Base-by-base conservation (phyloP, 2,329 filamentous ascomycete species). In the Pseudogymnoascus sp. region DNA sequence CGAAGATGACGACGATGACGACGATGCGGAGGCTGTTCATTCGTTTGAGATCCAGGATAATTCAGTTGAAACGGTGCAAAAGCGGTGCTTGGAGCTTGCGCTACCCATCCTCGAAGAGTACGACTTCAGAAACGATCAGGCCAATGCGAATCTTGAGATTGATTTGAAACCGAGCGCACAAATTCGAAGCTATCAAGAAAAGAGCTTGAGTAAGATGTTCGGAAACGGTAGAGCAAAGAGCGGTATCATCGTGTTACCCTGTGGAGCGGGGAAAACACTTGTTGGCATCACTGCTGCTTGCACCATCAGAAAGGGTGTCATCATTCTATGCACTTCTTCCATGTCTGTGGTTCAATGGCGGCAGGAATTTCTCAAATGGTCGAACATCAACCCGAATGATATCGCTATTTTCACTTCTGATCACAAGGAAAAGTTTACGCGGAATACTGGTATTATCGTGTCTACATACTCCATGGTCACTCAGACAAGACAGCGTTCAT, bases 401-500 rank as follows among this genome's bases (percentile, higher is more conserved):
- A 93, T 99, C 71, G 91, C 93, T 31, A 87, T 96, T 62, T 99
- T 99, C 75, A 97, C 95, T 0, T 93, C 93, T 0, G 92, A 96
- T 68, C 91, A 91, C 74, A 99, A 99, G 76, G 86, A 88, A 61
- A 82, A 82, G 63, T 96, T 99, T 70, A 87, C 88, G 1, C 86
- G 93, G 60, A 93, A 91, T 72, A 96, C 95, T 1, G 95, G 95
- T 72, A 93, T 99, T 68, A 96, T 99, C 68, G 92, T 99, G 61
- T 96, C 93, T 10, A 99, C 95, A 1, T 99, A 99, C 75, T 95
- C 91, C 64, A 99, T 99, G 95, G 92, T 99, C n/a, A 96, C 91
- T 7, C 90, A 95, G 71, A 92, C 88, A 13, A 84, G 91, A 60
- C 89, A 91, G 65, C 84, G 93, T 64, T 93, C 95, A 1, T 88